Percentiles rank a stretch among this genome's conserved stretches.
phyloP scores from a whole-genome alignment of 2,329 filamentous ascomycete species.

The Scedosporium aurantiacum region DNA sequence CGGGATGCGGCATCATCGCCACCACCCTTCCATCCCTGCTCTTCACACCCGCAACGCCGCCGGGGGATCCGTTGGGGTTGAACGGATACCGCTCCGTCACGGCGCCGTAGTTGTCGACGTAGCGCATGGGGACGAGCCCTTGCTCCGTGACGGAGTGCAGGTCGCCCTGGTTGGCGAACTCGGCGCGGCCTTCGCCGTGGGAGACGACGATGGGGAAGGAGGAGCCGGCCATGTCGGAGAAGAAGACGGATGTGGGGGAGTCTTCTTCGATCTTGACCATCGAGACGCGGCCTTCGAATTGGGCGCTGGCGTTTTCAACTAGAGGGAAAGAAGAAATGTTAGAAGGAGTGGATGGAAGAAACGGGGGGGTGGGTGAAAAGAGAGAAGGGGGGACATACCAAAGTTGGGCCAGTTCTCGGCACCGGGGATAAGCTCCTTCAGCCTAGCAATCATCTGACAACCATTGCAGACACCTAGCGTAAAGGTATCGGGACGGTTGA shows the following conservation, averaged over 20 bases:
- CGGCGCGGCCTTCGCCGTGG: slow-evolving; percentile 81
- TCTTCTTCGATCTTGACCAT: slow-evolving; percentile 59
- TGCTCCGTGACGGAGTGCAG: slow-evolving; percentile 42
- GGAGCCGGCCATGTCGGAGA: slow-evolving; percentile 77
- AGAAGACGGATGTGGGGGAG: slow-evolving; percentile 60
- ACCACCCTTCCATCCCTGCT: slow-evolving; percentile 69
- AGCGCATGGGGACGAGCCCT: slow-evolving; percentile 67
- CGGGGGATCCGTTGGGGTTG: slow-evolving; percentile 77
- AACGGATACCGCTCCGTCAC: slow-evolving; percentile 68
- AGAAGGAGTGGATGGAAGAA: too few species aligned
- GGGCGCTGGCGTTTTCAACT: slow-evolving; percentile 35
- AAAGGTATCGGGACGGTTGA: slow-evolving; percentile 81
- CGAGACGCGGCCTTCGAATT: slow-evolving; percentile 72
- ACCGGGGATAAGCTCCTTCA: slow-evolving; percentile 52
- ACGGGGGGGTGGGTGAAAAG: slow-evolving; percentile 6
- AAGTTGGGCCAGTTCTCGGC: slow-evolving; percentile 37
- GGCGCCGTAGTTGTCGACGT: slow-evolving; percentile 64
- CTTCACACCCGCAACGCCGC: slow-evolving; percentile 69
- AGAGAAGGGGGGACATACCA: slow-evolving; percentile 83
- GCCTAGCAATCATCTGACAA: slow-evolving; percentile 82
- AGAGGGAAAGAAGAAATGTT: slow-evolving; percentile 44
- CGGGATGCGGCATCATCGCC: slow-evolving; percentile 88
- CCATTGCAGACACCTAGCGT: slow-evolving; percentile 93
- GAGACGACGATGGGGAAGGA: slow-evolving; percentile 77
- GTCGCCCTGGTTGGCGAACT: slow-evolving; percentile 46